These are phyloP conservation scores for Chenopodium album DNA, from an alignment of 148 eudicot genomes.

Conservation along the genomic window DNA sequence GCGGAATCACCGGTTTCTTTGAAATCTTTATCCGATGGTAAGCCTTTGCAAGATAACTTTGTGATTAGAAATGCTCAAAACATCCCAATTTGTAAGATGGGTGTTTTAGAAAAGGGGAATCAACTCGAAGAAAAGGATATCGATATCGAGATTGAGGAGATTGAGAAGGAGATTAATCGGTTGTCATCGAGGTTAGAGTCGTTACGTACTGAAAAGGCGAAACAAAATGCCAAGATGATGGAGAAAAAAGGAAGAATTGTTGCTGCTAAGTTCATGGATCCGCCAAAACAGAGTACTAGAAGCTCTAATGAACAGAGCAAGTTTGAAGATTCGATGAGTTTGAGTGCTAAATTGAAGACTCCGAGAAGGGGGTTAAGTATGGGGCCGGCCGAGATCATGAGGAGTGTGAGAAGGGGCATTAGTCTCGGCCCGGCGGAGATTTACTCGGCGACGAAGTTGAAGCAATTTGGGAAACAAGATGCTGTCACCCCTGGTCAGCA, in stretches of 20 bases:
- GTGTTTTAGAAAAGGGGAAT: constrained; percentile 14
- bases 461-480: constrained; percentile 40
- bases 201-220: constrained; percentile 54
- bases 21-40: constrained; percentile 26
- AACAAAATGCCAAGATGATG: constrained; percentile 40
- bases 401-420: constrained; percentile 49
- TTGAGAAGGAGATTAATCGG: constrained; percentile 64
- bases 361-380: constrained; percentile 72
- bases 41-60: constrained; percentile 35
- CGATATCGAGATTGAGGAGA: constrained; percentile 74
- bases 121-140: constrained; percentile 37
- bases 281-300: constrained; percentile 37
- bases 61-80: constrained; percentile 21
- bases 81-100: constrained; percentile 22
- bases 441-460: constrained; percentile 32
- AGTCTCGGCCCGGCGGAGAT: constrained; percentile 76
- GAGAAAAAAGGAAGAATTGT: constrained; percentile 51
- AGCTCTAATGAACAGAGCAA: constrained; percentile 32
- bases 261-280: constrained; percentile 68
- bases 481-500: constrained; percentile 54
- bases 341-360: constrained; percentile 39
- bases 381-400: constrained; percentile 66
- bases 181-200: constrained; percentile 58
- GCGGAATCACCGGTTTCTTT: constrained; percentile 29
- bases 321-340: constrained; percentile 38